phyloP scores from a whole-genome alignment of 2,329 filamentous ascomycete species.

The Coleophoma cylindrospora region DNA sequence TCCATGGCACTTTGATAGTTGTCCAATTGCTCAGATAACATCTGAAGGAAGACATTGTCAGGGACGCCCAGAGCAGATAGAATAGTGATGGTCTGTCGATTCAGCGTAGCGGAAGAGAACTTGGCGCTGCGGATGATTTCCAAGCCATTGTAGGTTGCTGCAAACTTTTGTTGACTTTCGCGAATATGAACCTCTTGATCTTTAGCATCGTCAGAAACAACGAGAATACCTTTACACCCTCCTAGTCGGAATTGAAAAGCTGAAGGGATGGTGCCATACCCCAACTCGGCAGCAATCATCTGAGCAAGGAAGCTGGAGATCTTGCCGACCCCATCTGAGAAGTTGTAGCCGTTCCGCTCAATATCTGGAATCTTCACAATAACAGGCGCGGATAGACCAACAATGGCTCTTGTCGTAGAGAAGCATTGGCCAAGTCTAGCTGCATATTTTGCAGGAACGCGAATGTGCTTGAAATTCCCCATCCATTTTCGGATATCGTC shows the following conservation, averaged over 20 bases:
- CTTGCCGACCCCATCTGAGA: conserved; percentile 90
- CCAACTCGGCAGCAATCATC: conserved; percentile 68
- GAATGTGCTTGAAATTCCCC: conserved; percentile 79
- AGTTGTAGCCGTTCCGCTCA: conserved; percentile 61
- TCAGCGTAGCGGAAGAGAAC: conserved; percentile 73
- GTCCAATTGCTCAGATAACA: conserved; percentile 62
- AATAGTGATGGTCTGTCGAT: conserved; percentile 86
- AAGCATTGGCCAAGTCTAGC: conserved; percentile 92
- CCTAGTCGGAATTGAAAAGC: conserved; percentile 90
- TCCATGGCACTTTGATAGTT: conserved; percentile 67
- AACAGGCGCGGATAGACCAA: conserved; percentile 51
- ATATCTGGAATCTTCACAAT: conserved; percentile 64
- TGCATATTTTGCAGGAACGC: conserved; percentile 80
- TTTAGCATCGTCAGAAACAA: conserved; percentile 64
- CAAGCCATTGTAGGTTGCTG: conserved; percentile 61
- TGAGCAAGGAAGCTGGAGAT: conserved; percentile 76
- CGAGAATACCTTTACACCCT: conserved; percentile 86
- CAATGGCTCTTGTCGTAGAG: conserved; percentile 79
- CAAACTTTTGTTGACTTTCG: conserved; percentile 84
- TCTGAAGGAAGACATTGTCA: conserved; percentile 58
- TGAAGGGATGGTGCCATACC: conserved; percentile 61
- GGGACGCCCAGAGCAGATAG: conserved; percentile 72
- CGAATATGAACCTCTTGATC: conserved; percentile 71
- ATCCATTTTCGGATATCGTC: conserved; percentile 79
- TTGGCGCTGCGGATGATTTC: conserved; percentile 83